Evolutionary conservation across 345 rosid species (phyloP).

Genomic region (Euclidium syriacum): DNA sequence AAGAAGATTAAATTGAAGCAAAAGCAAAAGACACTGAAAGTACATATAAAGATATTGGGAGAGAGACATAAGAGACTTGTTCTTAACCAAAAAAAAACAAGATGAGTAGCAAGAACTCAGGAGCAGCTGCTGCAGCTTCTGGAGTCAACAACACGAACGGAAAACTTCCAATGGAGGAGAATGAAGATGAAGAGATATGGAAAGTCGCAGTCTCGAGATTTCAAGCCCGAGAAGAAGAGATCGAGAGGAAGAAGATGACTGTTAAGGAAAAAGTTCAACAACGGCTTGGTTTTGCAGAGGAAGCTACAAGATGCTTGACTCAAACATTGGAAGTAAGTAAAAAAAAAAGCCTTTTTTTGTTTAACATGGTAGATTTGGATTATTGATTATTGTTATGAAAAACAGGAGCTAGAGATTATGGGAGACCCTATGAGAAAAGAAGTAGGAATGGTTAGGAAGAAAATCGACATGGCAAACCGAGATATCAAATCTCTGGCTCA

Average conservation of each 20-base stretch:
- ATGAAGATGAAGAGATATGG: slow-evolving; percentile 49
- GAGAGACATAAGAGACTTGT: slow-evolving; percentile 1
- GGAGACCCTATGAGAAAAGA: slow-evolving; percentile 78
- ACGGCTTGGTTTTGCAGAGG: slow-evolving; percentile 65
- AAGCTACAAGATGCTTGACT: slow-evolving; percentile 62
- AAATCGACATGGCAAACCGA: slow-evolving; percentile 54
- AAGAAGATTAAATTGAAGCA: slow-evolving; percentile 19
- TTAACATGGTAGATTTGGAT: background rate
- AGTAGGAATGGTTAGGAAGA: slow-evolving; percentile 57
- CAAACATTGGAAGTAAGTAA: slow-evolving; percentile 66
- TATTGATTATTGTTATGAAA: background rate
- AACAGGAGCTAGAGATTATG: slow-evolving; percentile 68
- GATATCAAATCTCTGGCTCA: slow-evolving; percentile 72
- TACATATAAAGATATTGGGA: slow-evolving; percentile 12
- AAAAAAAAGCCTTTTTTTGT: background rate
- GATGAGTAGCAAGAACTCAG: slow-evolving; percentile 29
- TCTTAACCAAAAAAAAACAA: background rate
- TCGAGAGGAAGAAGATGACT: slow-evolving; percentile 64
- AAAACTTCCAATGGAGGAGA: slow-evolving; percentile 46
- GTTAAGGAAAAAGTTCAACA: slow-evolving; percentile 66
- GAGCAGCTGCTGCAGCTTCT: slow-evolving; percentile 23
- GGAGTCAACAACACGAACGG: slow-evolving; percentile 22
- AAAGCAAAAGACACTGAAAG: slow-evolving; percentile 21
- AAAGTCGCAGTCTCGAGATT: slow-evolving; percentile 46
- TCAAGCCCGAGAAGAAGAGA: slow-evolving; percentile 80